Base-by-base conservation (phyloP, 805 yeast genomes). In the Sugiyamaella valdiviana region DNA sequence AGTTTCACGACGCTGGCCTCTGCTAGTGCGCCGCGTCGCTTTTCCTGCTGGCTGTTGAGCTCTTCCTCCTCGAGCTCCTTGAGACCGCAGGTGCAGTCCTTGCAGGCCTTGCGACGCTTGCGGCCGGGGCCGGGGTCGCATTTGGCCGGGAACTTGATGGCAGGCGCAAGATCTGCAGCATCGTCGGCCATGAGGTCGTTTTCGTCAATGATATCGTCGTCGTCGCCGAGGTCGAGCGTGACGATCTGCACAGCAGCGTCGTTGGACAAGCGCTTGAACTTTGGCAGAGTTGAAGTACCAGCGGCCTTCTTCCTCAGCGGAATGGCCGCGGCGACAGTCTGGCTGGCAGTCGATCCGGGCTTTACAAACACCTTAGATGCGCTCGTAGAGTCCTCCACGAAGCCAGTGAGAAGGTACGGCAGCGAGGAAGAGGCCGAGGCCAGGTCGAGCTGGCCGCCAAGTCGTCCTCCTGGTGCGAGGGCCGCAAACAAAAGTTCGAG, bases 81-180 rank as follows among this genome's bases (percentile, higher is more conserved):
- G 55, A 93, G 74, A 5, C 99, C 99, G 72, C 99, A 93, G 0
- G 97, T 84, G 68, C 99, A 93, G 68, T 93, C 96, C 69, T 90
- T 93, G 72, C 99, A 93, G 0, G 99, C 99, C 69, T 82, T 88
- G 71, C 91, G 80, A 64, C 95, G 77, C 68, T 76, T 78, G 57
- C 70, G 69, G 19, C 72, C 71, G 1, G 69, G 67, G 2, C 64
- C 66, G 2, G 70, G 71, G 22, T 75, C 78, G 62, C 87, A 80
- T 56, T 75, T 73, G 42, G 75, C 72, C 14, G 93, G 91, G 24
- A 76, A 72, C 21, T 77, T 71, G 43, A 80, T 67, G 52, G 73
- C 69, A 42, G 54, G 61, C 2, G 54, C 42, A 22, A 51, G 48
- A 36, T 42, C 42, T 40, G 52, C 50, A 26, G 54, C 68, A 16